Evolutionary conservation across 140 eudicot species (phyloP), one percentile per base, ranked within the genome.

Genomic region (Oenanthe javanica): DNA sequence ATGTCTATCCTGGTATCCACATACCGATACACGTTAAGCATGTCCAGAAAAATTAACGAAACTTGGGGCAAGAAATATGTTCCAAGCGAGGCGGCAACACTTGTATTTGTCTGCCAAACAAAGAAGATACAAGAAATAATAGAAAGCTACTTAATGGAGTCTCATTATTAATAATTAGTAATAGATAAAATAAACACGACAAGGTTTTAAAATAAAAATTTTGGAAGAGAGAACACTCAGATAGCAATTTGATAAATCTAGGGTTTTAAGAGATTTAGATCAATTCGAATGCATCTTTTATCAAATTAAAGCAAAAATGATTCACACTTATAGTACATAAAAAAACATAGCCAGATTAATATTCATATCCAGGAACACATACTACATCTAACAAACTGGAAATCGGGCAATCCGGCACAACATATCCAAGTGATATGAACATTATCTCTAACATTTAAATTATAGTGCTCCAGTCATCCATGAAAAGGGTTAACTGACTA

Each of bases 1-100:
- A 75, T 40, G 10, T 42, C 21, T 51, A 47, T 57, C 79, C 73
- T 66, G 23, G 55, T 2, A 61, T 61, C 14, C 9, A 61, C 81
- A 81, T 86, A 96, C 99, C 88, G 88, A 86, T 96, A 96, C 54
- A 96, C 97, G 87, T 96, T 96, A 75, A 96, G 99, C 99, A 96
- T 96, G 91, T 96, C 97, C 90, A 93, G 82, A 83, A 96, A 96
- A 84, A 92, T 91, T 31, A 89, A 79, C 55, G 93, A 79, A 49
- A 96, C 89, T 86, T 96, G 99, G 23, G 97, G 85, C 57, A 93
- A 82, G 81, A 93, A 96, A 82, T 82, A 89, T 42, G 99, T 93
- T 82, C 99, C 99, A 36, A 96, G 94, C 52, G 99, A 83, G 84
- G 81, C 89, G 38, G 98, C 99, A 79, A 85, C 96, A 84, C 99